phyloP scores from a whole-genome alignment of 2,329 filamentous ascomycete species.

The Botrytis paeoniae region DNA sequence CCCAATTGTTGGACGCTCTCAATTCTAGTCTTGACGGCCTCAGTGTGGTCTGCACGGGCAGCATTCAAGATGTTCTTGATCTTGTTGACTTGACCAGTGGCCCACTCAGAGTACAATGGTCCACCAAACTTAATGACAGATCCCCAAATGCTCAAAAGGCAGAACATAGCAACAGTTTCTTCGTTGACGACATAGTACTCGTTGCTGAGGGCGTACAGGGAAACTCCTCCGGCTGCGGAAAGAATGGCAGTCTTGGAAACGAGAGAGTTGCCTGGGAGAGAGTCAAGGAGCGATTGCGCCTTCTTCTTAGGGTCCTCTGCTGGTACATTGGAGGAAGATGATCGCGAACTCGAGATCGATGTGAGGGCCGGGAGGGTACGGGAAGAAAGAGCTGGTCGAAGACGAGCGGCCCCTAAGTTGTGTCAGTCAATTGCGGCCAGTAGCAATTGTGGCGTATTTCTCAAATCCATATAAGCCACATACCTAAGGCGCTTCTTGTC shows the following conservation, averaged over 20 bases:
- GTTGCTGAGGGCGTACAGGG: conserved; percentile 95
- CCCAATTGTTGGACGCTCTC: conserved; percentile 92
- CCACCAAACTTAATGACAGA: conserved; percentile 91
- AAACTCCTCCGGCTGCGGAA: conserved; percentile 85
- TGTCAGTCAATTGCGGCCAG: conserved; percentile 34
- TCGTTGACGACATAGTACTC: conserved; percentile 99
- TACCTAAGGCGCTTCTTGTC: conserved; percentile 93
- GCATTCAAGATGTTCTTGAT: conserved; percentile 94
- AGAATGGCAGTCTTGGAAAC: conserved; percentile 97
- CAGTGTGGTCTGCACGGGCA: conserved; percentile 90
- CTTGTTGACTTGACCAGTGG: conserved; percentile 82
- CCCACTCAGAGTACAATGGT: conserved; percentile 90
- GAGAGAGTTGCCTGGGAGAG: conserved; percentile 86
- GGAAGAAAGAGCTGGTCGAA: conserved; percentile 77
- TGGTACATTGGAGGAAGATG: conserved; percentile 73
- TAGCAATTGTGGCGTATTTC: conserved; percentile 27
- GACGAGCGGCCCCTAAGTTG: conserved; percentile 72
- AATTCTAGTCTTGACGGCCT: conserved; percentile 92
- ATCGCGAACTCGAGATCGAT: conserved; percentile 62
- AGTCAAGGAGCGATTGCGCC: conserved; percentile 91
- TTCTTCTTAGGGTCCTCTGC: conserved; percentile 91
- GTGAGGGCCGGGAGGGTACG: conserved; percentile 73
- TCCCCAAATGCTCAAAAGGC: conserved; percentile 88
- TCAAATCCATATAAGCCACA: conserved; percentile 43
- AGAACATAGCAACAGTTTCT: conserved; percentile 92